Conservation (phyloP, 176 grass and related monocot species). For the Alloteropsis semialata region DNA sequence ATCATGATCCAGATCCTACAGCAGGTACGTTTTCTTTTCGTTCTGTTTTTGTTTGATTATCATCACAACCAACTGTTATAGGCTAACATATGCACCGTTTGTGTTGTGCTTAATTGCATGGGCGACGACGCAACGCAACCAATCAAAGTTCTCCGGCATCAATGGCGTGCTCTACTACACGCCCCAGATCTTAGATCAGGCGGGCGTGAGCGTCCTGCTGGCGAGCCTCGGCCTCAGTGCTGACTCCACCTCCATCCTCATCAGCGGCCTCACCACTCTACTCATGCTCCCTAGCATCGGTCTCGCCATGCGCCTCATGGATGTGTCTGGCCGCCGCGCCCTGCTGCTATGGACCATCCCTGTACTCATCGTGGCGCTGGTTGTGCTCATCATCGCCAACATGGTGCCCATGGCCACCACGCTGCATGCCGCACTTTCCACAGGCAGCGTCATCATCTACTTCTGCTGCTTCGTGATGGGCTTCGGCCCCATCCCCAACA, state of each 20-base stretch:
- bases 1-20: constrained; percentile 72
- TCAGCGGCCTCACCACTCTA: constrained; percentile 63
- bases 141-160: constrained; percentile 64
- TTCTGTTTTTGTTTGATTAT: not conserved
- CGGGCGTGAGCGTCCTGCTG: constrained; percentile 69
- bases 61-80: not conserved
- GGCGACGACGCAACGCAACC: too few relatives aligned
- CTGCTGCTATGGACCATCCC: constrained; percentile 79
- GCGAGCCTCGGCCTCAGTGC: constrained; percentile 44
- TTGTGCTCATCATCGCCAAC: constrained; percentile 54
- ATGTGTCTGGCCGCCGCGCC: constrained; percentile 57
- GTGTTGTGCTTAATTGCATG: too few relatives aligned
- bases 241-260: constrained; percentile 77
- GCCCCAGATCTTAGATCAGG: constrained; percentile 85
- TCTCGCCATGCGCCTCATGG: constrained; percentile 92
- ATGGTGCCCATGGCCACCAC: constrained; percentile 32
- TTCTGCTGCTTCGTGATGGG: constrained; percentile 96
- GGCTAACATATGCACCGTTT: too few relatives aligned
- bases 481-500: constrained; percentile 86
- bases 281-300: constrained; percentile 80
- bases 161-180: constrained; percentile 95
- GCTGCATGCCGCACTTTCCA: constrained; percentile 66
- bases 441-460: constrained; percentile 62
- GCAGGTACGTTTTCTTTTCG: not conserved
- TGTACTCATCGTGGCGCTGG: constrained; percentile 46